Base-by-base conservation (phyloP, 192 early-diverging fungal genomes). In the Podila epigama region DNA sequence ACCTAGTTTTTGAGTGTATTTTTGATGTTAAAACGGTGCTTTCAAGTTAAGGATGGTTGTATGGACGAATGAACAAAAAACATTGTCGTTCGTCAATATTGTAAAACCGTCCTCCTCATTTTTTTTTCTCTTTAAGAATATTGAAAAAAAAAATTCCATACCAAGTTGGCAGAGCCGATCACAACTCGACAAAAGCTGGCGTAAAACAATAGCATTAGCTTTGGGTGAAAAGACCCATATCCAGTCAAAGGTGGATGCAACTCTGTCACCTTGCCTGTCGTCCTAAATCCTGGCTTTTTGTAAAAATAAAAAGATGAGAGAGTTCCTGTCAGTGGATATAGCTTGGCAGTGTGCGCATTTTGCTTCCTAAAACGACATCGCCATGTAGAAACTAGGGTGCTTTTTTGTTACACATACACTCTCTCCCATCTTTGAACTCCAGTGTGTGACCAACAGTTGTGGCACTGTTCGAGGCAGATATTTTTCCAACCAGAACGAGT, bases 161-260 rank as follows among this genome's bases (percentile, higher is more conserved):
- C 81, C 55, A 91, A 57, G 32, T 92, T 92, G 11, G 89, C 90
- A 0, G 88, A 88, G 0, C 84, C 84, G 15, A 82, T 79, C 0
- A 89, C 89, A 2, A 92, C 85, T 2, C 90, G 80, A 54, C 87
- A 58, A 51, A 85, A 86, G 1, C 51, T 64, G 16, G 80, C 68
- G 39, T 87, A 84, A 33, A 89, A 92, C 12, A 92, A 37, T 7
- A 92, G 64, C 90, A 92, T 90, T 0, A 90, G 25, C 58, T 89
- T 92, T 28, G 83, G 75, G 64, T 92, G 90, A 67, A 90, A 88
- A 4, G 81, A 71, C 2, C 89, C 88, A 39, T 70, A 85, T 13
- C 67, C 58, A 27, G 53, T 79, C 54, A 89, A 68, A 4, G 77
- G 82, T 18, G 89, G 88, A 44, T 85, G 79, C 13, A 91, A 67